Conservation (phyloP, 2,329 filamentous ascomycete genomes). For the Albophoma yamanashiensis region DNA sequence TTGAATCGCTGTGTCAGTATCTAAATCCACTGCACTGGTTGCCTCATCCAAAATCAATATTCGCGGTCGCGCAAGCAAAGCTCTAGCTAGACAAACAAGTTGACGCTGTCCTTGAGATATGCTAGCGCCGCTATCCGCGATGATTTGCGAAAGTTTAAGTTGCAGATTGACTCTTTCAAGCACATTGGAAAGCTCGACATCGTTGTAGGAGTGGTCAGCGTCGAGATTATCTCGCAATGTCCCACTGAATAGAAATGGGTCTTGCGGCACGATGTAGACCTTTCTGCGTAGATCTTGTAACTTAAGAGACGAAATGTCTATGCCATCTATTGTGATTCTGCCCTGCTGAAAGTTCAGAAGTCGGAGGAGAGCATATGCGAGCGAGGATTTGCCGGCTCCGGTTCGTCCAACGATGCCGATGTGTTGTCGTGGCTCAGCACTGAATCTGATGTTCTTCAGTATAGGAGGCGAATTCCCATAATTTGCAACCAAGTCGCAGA, state of each 20-base stretch:
- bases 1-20: neutral
- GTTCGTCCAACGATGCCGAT: slow-evolving; percentile 92
- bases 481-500: neutral
- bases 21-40: neutral
- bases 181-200: neutral
- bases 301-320: slow-evolving; percentile 53
- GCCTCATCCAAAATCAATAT: neutral
- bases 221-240: slow-evolving; percentile 84
- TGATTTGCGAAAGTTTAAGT: neutral
- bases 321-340: neutral
- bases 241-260: slow-evolving; percentile 82
- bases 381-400: slow-evolving; percentile 70
- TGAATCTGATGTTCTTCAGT: neutral
- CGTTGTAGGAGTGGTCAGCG: neutral
- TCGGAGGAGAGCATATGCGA: slow-evolving; percentile 36
- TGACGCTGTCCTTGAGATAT: neutral
- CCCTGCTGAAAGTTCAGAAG: slow-evolving; percentile 41
- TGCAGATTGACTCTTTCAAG: neutral
- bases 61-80: neutral
- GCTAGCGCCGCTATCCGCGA: neutral
- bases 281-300: slow-evolving; percentile 71
- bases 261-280: slow-evolving; percentile 86
- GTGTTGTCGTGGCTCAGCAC: slow-evolving; percentile 43
- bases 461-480: neutral
- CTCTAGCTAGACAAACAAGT: neutral